These are phyloP conservation scores for Boletus sp. DNA, from an alignment of 1,284 basidiomycete species.

Conservation along the genomic window DNA sequence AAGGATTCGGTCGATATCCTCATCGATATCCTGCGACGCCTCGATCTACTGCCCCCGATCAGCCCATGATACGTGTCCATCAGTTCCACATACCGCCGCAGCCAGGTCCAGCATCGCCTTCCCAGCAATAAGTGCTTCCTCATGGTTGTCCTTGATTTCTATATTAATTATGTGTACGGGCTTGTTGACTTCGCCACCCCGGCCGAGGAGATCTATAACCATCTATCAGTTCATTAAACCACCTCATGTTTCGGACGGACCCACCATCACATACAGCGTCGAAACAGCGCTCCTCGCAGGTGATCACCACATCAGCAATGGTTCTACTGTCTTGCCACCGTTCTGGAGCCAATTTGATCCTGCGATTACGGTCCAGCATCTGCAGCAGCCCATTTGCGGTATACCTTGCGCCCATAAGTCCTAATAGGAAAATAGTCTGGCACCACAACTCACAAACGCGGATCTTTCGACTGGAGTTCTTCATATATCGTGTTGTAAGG, in stretches of 20 bases:
- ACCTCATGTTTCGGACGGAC: constrained; percentile 24
- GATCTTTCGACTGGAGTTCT: constrained; percentile 86
- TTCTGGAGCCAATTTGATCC: constrained; percentile 90
- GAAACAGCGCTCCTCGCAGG: constrained; percentile 98
- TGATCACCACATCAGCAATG: constrained; percentile 93
- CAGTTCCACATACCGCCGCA: constrained; percentile 60
- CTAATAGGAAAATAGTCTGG: constrained; percentile 1
- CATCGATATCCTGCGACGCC: constrained; percentile 79
- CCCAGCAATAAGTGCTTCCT: constrained; percentile 94
- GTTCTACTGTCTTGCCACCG: constrained; percentile 92
- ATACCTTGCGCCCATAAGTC: constrained; percentile 54
- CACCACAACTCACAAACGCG: constrained; percentile 65
- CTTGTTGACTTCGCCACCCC: constrained; percentile 90
- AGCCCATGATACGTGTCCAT: constrained; percentile 12
- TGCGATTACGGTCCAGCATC: constrained; percentile 96
- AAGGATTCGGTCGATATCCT: constrained; percentile 86
- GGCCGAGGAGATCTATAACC: constrained; percentile 74
- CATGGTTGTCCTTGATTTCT: constrained; percentile 99
- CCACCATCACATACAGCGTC: constrained; percentile 97
- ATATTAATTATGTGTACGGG: constrained; percentile 97
- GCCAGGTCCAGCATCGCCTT: constrained; percentile 95
- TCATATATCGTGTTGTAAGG: constrained; percentile 96
- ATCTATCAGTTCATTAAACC: constrained; percentile 14
- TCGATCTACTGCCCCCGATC: constrained; percentile 66
- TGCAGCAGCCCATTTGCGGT: constrained; percentile 94